Percentiles rank a stretch among this genome's conserved stretches.
These are phyloP conservation scores for Kurtzmaniella quercitrusa DNA, from an alignment of 1,139 yeast species.

Conservation along the genomic window DNA sequence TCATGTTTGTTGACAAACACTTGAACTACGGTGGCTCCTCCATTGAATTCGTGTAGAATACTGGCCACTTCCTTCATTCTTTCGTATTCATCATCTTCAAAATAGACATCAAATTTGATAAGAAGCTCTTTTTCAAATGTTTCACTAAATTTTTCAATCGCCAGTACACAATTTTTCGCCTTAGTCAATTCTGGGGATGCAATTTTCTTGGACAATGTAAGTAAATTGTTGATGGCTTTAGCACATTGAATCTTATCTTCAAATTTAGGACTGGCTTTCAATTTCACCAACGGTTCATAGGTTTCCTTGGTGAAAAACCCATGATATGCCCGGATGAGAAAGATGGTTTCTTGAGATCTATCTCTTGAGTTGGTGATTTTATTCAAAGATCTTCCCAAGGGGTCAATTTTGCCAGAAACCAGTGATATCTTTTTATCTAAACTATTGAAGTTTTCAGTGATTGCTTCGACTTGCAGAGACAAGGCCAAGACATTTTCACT, in stretches of 20 bases:
- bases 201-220: conserved; percentile 60
- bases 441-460: conserved; percentile 44
- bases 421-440: conserved; percentile 59
- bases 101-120: conserved; percentile 55
- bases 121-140: conserved; percentile 65
- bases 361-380: conserved; percentile 75
- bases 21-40: conserved; percentile 79
- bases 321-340: conserved; percentile 72
- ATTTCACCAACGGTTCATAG: conserved; percentile 57
- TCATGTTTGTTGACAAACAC: conserved; percentile 81
- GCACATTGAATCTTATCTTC: conserved; percentile 66
- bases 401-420: conserved; percentile 62
- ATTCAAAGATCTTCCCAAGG: conserved; percentile 70
- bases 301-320: conserved; percentile 61
- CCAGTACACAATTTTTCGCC: conserved; percentile 46
- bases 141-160: conserved; percentile 71
- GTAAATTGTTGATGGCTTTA: conserved; percentile 59
- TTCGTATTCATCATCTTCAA: conserved; percentile 54
- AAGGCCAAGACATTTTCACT: conserved; percentile 61
- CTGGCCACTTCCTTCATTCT: conserved; percentile 77
- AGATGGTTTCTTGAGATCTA: conserved; percentile 68
- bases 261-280: conserved; percentile 37
- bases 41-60: conserved; percentile 77
- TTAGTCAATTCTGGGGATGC: conserved; percentile 48
- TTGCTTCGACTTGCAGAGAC: conserved; percentile 43